Evolutionary conservation across 352 stramenopile genomes (phyloP), one percentile per base, ranked within the genome.

Genomic region (Ochromonadaceae sp.): DNA sequence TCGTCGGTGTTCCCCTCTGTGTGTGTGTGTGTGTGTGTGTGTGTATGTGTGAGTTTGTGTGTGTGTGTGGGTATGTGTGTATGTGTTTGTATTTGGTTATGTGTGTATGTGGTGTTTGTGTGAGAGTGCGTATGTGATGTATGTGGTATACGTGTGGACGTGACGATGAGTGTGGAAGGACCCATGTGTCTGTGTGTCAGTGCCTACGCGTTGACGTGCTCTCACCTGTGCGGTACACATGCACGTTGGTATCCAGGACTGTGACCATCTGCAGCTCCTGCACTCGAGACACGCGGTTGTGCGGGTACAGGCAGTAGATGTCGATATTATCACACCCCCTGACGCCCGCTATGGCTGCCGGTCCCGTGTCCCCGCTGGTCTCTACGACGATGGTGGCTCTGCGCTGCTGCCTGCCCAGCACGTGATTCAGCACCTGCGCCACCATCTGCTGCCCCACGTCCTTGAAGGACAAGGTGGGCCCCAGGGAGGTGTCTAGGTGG

Each of bases 231-330:
- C 31, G 53, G 36, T 61, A 61, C 9, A 61, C 34, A 26, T 30
- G 25, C 3, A 61, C 53, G 26, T 61, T 61, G 26, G 5, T 10
- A 30, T 43, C 53, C 44, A 9, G 4, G 36, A 17, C 26, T 17
- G 53, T 61, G 53, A 61, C 36, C 53, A 61, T 61, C 48, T 61
- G 53, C 34, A 61, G 31, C 26, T 61, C 53, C 31, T 61, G 53
- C 30, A 61, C 26, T 26, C 7, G 3, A 47, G 36, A 49, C 10
- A 61, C 53, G n/a, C 53, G 53, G 30, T 26, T 5, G 9, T 61
- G 12, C 34, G 53, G 53, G 26, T 61, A 61, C 7, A 61, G 25
- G 34, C 28, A 52, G 36, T 12, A 14, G 9, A 61, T 61, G 28
- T 61, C 38, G n/a, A 61, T n/a, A 47, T 61, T 10, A 10, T 22